Evolutionary conservation across 768 basidiomycete genomes (phyloP), one percentile per base, ranked within the genome.

Genomic region (Tricholoma sp.): DNA sequence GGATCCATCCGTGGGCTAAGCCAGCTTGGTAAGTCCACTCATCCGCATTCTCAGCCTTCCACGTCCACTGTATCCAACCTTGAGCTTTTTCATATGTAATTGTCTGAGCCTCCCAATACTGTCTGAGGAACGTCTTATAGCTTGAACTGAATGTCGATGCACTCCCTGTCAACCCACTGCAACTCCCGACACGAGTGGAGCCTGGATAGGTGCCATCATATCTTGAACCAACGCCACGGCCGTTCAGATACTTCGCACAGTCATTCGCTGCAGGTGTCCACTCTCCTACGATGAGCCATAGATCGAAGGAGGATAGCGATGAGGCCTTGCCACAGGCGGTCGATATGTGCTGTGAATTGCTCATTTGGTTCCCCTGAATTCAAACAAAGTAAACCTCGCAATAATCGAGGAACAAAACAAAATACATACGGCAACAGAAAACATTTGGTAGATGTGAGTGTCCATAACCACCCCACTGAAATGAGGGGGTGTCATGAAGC

Each of bases 1-100:
- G 93, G 67, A 96, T 94, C 91, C 90, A 94, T 21, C 93, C 93
- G 59, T 85, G 79, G 11, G 75, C 69, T 32, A 95, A 75, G 41
- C 92, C 92, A 46, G 88, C 85, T 61, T 89, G 82, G 74, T 96
- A 96, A 0, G 88, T 80, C 94, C 94, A 97, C 57, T 96, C 94
- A 60, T 91, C 89, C 2, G 90, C 86, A 59, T 73, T 73, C 70
- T 93, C 91, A 0, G 89, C 70, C 73, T 92, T 92, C 90, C 90
- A 92, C 1, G 88, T 83, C 90, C 89, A 91, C 68, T 85, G 83
- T 21, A 90, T 69, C 89, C 89, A 91, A 3, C 89, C 89, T 50
- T 76, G 73, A n/a, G 75, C 84, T 52, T 73, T 73, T 75, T 91
- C 89, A 58, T 78, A 91, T 3, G 89, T 76, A 51, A 79, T 84